Evolutionary conservation across 176 grass and related monocot species (phyloP), one percentile per base, ranked within the genome.

Genomic region (Metroxylon sagu): DNA sequence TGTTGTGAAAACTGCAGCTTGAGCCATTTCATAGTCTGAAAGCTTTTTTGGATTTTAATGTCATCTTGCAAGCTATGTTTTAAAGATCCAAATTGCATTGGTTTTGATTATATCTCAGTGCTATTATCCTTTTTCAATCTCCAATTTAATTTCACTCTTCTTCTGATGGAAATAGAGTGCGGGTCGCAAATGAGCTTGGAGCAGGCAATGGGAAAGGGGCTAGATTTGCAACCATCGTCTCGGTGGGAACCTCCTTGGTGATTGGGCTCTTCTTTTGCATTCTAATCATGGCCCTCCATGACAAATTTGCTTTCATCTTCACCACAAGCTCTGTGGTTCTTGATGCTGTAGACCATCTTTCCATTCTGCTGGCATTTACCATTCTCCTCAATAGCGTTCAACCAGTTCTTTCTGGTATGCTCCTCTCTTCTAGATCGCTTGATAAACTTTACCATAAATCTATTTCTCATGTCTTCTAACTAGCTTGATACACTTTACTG

Each of bases 131-230:
- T 43, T 43, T 43, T 43, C 35, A 43, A 43, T 43, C 35, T 12
- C 35, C 35, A 43, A 2, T 7, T 10, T 43, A 43, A 43, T 43
- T 43, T 43, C 8, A 3, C 12, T 7, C 35, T 43, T 43, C 8
- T n/a, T 14, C 17, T 25, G 5, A 8, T 55, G n/a, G 1, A 55
- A 18, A 10, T 5, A 62, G 60, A 49, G 60, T 62, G 60, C 16
- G 60, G 31, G 60, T 62, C 6, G 60, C 60, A n/a, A 62, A 62
- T 19, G 60, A 62, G n/a, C 60, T 62, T 5, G 60, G 60, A 4
- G 31, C 31, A 7, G 60, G 29, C 18, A 64, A 64, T 21, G 43
- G 61, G 4, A 64, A 50, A 25, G 61, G 43, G 0, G 61, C 61
- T 15, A 64, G 21, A 19, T 50, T 64, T 5, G 61, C 61, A 4